Base-by-base conservation (phyloP, 2,329 filamentous ascomycete species). In the Dichotomopilus funicola region DNA sequence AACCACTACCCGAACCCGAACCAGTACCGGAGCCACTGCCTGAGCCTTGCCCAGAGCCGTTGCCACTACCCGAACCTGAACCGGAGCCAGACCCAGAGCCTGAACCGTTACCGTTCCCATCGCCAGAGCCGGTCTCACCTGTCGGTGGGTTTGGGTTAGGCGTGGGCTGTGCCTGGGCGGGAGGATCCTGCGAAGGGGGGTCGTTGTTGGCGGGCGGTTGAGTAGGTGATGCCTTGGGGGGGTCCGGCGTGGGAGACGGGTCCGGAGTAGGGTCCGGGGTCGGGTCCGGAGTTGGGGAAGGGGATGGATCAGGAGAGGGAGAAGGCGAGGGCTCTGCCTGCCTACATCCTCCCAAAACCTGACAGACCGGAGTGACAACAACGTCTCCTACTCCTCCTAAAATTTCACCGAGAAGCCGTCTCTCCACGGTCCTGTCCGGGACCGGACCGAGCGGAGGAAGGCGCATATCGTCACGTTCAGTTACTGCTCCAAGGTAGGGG, bases 381-480 rank as follows among this genome's bases (percentile, higher is more conserved):
- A 48, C 37, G 1, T 47, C 35, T 7, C 57, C 44, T 27, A 27
- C 19, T 27, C 19, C 19, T 27, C 19, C 19, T 27, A 27, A 27
- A 5, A 60, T 2, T 9, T 46, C 33, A n/a, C 37, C 38, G 12
- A 60, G 35, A 8, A 52, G 45, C 38, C 59, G 43, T 41, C 49
- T 56, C 34, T 48, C 54, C 37, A 44, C 44, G 41, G 43, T 11
- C 44, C 27, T 43, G 6, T 51, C 55, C 42, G 19, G 19, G 37
- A 44, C 19, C 11, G 55, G 36, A 19, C 42, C 43, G 4, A 13
- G 43, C 13, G 33, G 33, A 10, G 56, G 56, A 33, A 58, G 49
- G 6, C 52, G 56, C 56, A 58, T 58, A n/a, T 43, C 49, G 40
- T n/a, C 19, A 19, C 47, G 53, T 49, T 33, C 8, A 19, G 46